Conservation (phyloP, 768 basidiomycete species). For the Hemileccinum impolitum region DNA sequence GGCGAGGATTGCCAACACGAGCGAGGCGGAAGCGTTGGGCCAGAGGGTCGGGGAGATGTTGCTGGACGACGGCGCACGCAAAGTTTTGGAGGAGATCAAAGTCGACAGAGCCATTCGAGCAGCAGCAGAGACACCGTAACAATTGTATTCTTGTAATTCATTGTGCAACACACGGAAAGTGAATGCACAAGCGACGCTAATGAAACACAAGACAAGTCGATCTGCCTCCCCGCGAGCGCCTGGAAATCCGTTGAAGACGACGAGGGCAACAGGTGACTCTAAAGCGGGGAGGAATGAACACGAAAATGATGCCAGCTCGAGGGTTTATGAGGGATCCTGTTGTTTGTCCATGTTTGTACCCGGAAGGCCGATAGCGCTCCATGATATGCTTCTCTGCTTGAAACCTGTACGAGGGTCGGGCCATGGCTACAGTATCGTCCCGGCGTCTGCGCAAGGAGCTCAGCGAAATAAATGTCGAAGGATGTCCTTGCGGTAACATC, state of each 20-base stretch:
- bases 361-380: slow-evolving; percentile 9
- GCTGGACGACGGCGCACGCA: slow-evolving; percentile 66
- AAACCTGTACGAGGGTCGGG: slow-evolving; percentile 18
- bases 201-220: slow-evolving; percentile 27
- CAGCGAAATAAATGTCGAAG: slow-evolving; percentile 59
- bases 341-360: slow-evolving; percentile 40
- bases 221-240: slow-evolving; percentile 75
- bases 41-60: slow-evolving; percentile 59
- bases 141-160: slow-evolving; percentile 25
- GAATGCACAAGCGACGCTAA: slow-evolving; percentile 13
- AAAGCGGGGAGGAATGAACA: slow-evolving; percentile 50
- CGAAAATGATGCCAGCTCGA: neutral
- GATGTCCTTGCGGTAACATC: slow-evolving; percentile 59
- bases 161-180: slow-evolving; percentile 11
- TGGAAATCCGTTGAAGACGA: slow-evolving; percentile 42
- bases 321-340: slow-evolving; percentile 28
- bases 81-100: slow-evolving; percentile 84
- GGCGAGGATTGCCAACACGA: slow-evolving; percentile 45
- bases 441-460: slow-evolving; percentile 71
- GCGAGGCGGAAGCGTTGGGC: slow-evolving; percentile 71
- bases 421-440: slow-evolving; percentile 61
- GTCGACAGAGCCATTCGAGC: slow-evolving; percentile 53
- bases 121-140: slow-evolving; percentile 31
- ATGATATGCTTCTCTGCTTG: slow-evolving; percentile 4
- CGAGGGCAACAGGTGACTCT: slow-evolving; percentile 66